Conservation (phyloP, 352 stramenopile species). For the Pythium oligandrum region DNA sequence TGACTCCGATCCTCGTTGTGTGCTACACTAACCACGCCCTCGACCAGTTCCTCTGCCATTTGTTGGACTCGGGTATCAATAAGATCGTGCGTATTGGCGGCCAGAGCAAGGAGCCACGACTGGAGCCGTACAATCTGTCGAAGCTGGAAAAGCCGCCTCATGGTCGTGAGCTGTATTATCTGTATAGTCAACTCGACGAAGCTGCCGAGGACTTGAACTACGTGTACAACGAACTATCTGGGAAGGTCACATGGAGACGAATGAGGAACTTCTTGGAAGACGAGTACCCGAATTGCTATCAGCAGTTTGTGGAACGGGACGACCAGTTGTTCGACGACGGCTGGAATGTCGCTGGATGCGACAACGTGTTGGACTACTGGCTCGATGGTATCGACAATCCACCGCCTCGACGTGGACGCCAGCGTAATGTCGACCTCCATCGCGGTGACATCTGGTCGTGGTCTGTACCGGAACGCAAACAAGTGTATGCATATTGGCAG, state of each 20-base stretch:
- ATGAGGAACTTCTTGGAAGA: slow-evolving; percentile 30
- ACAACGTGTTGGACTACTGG: slow-evolving; percentile 38
- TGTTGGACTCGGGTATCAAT: slow-evolving; percentile 46
- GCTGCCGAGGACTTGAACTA: slow-evolving; percentile 1
- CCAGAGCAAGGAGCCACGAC: slow-evolving; percentile 51
- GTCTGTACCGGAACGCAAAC: slow-evolving; percentile 20
- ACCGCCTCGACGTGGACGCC: slow-evolving; percentile 5
- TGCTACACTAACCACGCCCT: slow-evolving; percentile 91
- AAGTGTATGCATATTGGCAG: slow-evolving; percentile 21
- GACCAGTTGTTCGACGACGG: slow-evolving; percentile 18
- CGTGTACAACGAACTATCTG: slow-evolving; percentile 29
- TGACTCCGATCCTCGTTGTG: slow-evolving; percentile 67
- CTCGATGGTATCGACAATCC: slow-evolving; percentile 21
- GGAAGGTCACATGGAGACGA: slow-evolving; percentile 15
- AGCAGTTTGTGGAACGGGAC: slow-evolving; percentile 24
- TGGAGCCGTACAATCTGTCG: slow-evolving; percentile 35
- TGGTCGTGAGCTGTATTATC: not conserved
- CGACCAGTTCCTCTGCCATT: slow-evolving; percentile 86
- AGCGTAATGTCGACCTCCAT: slow-evolving; percentile 2
- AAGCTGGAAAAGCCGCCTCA: slow-evolving; percentile 12
- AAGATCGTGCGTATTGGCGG: slow-evolving; percentile 73
- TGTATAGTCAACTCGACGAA: slow-evolving; percentile 1
- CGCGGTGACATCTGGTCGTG: slow-evolving; percentile 25
- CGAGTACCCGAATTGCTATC: slow-evolving; percentile 22
- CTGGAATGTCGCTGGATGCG: slow-evolving; percentile 29